phyloP scores from a whole-genome alignment of 1,284 basidiomycete genomes.

The Anthracocystis setariae region DNA sequence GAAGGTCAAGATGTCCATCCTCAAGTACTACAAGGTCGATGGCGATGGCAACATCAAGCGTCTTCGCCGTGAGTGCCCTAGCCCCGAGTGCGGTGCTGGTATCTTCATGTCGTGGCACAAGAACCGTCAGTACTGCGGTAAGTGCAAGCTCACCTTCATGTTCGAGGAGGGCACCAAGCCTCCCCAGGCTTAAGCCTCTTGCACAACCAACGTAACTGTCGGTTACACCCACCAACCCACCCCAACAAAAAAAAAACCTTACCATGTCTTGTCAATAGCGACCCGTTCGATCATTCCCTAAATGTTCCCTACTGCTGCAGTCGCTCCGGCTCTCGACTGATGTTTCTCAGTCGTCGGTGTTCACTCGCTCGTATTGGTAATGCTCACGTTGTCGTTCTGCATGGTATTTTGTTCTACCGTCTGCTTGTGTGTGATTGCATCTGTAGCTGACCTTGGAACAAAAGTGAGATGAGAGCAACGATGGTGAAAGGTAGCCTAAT shows the following conservation, averaged over 20 bases:
- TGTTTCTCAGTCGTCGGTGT: conserved; percentile 13
- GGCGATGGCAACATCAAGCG: conserved; percentile 99
- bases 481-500: conserved; percentile 5
- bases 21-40: conserved; percentile 99
- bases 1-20: conserved; percentile 98
- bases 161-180: conserved; percentile 66
- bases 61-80: conserved; percentile 92
- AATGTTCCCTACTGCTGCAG: neutral
- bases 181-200: conserved; percentile 47
- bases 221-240: no score
- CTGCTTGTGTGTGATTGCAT: conserved; percentile 2
- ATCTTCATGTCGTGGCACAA: conserved; percentile 68
- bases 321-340: neutral
- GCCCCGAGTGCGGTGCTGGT: conserved; percentile 66
- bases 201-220: neutral
- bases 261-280: conserved; percentile 40
- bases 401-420: conserved; percentile 16
- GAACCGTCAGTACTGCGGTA: conserved; percentile 68
- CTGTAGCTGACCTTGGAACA: no score
- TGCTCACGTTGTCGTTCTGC: conserved; percentile 42
- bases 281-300: conserved; percentile 13
- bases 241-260: no score
- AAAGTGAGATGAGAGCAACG: neutral
- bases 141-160: conserved; percentile 68
- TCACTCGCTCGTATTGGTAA: conserved; percentile 11